Evolutionary conservation across 2,329 filamentous ascomycete species (phyloP).

Genomic region (Rosellinia necatrix): DNA sequence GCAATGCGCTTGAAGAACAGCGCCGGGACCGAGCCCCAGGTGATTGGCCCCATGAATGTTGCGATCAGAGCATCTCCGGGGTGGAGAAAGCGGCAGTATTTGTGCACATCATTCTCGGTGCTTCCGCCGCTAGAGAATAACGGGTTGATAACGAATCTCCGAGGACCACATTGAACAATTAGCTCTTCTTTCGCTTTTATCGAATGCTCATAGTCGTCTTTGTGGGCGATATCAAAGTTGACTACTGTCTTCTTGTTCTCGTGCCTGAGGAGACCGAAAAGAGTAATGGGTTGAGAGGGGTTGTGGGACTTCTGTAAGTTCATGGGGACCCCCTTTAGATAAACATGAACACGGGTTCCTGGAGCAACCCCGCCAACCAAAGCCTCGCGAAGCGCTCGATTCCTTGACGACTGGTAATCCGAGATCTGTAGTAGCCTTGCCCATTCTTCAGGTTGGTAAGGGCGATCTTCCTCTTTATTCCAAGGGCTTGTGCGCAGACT

Average conservation of each 20-base stretch:
- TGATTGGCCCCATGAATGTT: slow-evolving; percentile 86
- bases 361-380: slow-evolving; percentile 84
- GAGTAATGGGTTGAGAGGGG: slow-evolving; percentile 64
- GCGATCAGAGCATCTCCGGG: slow-evolving; percentile 89
- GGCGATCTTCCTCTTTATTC: slow-evolving; percentile 85
- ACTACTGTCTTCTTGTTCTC: slow-evolving; percentile 92
- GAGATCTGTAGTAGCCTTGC: slow-evolving; percentile 79
- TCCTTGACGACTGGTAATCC: slow-evolving; percentile 87
- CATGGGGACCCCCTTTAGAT: slow-evolving; percentile 62
- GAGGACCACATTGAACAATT: slow-evolving; percentile 87
- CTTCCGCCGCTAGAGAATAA: slow-evolving; percentile 88
- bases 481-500: slow-evolving; percentile 85
- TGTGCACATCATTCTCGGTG: slow-evolving; percentile 96
- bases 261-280: slow-evolving; percentile 89
- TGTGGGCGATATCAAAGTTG: slow-evolving; percentile 88
- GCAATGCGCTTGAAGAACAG: slow-evolving; percentile 78
- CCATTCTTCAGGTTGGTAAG: slow-evolving; percentile 91
- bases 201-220: slow-evolving; percentile 73
- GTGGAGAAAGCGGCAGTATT: slow-evolving; percentile 90
- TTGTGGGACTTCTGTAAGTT: slow-evolving; percentile 53
- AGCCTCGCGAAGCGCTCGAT: slow-evolving; percentile 77
- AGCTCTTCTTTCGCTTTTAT: slow-evolving; percentile 92
- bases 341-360: slow-evolving; percentile 81
- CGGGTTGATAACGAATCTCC: slow-evolving; percentile 85
- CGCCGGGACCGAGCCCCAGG: slow-evolving; percentile 89